Base-by-base conservation (phyloP, 331 rosid genomes). In the Malus hybrid region DNA sequence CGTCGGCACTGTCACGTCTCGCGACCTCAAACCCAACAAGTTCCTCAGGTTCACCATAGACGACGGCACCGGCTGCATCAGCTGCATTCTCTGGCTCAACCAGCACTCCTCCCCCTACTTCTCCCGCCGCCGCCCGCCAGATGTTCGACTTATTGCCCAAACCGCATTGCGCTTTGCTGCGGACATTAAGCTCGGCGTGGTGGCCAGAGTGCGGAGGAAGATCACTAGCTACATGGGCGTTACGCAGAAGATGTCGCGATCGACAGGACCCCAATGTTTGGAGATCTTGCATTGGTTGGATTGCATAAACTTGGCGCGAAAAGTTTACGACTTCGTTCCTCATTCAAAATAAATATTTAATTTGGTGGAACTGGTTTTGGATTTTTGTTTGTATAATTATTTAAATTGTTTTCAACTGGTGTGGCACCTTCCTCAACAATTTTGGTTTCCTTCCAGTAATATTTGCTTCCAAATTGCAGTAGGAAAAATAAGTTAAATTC, bases 11-110 rank as follows among this genome's bases (percentile, higher is more conserved):
- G 86, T 93, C 63, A 86, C 85, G 19, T 84, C 76, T 0, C 90
- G 77, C 6, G 90, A 91, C 19, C 76, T 76, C 75, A 91, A 88
- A 66, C 90, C 87, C 26, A n/a, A 44, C n/a, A 78, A 46, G 28
- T 89, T 89, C 76, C 90, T 93, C 67, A 75, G 85, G 46, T 91
- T 93, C 75, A 36, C 44, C 6, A n/a, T 91, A 65, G 93, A 89
- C 84, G 96, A 91, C 71, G 98, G 92, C 75, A 88, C 96, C 5
- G 93, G 75, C 15, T 78, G 84, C 78, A 65, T 93, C 78, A 78
- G 46, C 26, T 93, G 97, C 77, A 70, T 93, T 61, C 91, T 93
- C 46, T 93, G 93, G 97, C 98, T 89, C 73, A 91, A 93, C 84
- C 89, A 91, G 0, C 78, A 72, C 48, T 29, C 76, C 4, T 89